These are phyloP conservation scores for Fusarium sarcochroum DNA, from an alignment of 2,329 filamentous ascomycete genomes.

Conservation along the genomic window DNA sequence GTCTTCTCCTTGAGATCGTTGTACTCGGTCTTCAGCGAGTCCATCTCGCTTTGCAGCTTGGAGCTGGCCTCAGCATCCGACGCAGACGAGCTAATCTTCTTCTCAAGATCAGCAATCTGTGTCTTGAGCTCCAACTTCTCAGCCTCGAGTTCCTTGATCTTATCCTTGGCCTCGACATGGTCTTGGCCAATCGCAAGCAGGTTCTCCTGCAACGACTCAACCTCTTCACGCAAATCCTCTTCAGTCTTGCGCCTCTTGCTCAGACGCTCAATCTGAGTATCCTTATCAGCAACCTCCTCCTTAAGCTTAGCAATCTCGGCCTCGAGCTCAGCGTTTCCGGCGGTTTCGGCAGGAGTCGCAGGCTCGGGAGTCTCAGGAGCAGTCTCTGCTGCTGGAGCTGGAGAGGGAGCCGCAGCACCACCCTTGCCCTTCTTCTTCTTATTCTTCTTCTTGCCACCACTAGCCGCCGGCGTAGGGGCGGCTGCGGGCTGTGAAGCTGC, in stretches of 20 bases:
- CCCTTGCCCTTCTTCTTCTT: conserved; percentile 93
- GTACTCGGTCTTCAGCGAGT: conserved; percentile 65
- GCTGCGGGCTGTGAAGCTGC: conserved; percentile 47
- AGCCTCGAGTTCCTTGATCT: conserved; percentile 76
- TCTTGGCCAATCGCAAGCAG: conserved; percentile 84
- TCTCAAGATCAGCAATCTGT: conserved; percentile 76
- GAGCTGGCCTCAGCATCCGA: conserved; percentile 61
- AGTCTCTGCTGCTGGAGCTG: conserved; percentile 50
- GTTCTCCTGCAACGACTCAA: conserved; percentile 86
- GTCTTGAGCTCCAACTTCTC: conserved; percentile 78
- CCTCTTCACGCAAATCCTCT: conserved; percentile 85
- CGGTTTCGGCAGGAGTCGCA: conserved; percentile 47
- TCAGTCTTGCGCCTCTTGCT: conserved; percentile 80
- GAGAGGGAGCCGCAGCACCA: conserved; percentile 58
- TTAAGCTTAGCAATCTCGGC: conserved; percentile 66
- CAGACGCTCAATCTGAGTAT: conserved; percentile 79
- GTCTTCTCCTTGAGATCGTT: conserved; percentile 80
- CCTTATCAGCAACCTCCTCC: conserved; percentile 73
- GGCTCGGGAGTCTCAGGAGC: conserved; percentile 56
- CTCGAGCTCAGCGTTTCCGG: conserved; percentile 58
- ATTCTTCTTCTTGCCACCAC: conserved; percentile 73
- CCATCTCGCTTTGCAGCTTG: conserved; percentile 74
- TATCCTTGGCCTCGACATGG: conserved; percentile 86
- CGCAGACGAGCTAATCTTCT: conserved; percentile 68
- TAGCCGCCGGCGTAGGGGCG: conserved; percentile 42